These are phyloP conservation scores for Priceomyces castillae DNA, from an alignment of 805 yeast species.

Conservation along the genomic window DNA sequence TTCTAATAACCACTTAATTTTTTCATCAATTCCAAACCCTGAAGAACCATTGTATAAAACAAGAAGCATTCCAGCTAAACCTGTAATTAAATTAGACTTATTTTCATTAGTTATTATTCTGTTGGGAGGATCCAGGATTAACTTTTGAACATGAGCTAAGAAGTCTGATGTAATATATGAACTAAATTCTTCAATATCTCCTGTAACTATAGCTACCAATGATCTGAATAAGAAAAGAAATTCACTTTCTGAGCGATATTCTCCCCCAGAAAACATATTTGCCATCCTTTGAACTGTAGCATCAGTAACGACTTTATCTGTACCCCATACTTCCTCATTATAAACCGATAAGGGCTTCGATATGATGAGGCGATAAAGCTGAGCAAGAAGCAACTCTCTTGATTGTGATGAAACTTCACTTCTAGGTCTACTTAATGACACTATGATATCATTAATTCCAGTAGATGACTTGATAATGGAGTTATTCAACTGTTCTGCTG, in stretches of 20 bases:
- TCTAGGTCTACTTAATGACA: constrained; percentile 40
- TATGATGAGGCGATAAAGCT: constrained; percentile 47
- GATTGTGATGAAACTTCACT: constrained; percentile 45
- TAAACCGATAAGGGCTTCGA: constrained; percentile 36
- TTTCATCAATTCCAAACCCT: constrained; percentile 49
- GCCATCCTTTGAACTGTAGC: constrained; percentile 33
- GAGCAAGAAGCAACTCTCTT: constrained; percentile 49
- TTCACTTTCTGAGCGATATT: constrained; percentile 40
- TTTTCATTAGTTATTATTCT: constrained; percentile 34
- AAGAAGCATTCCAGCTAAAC: constrained; percentile 37
- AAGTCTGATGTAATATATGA: constrained; percentile 32
- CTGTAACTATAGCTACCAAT: constrained; percentile 40
- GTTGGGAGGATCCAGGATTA: constrained; percentile 35
- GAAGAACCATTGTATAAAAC: constrained; percentile 49
- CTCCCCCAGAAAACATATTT: constrained; percentile 28
- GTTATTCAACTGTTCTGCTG: constrained; percentile 30
- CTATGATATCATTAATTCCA: constrained; percentile 45
- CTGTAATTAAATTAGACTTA: constrained; percentile 37
- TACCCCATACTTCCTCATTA: constrained; percentile 37
- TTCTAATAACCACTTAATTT: constrained; percentile 42
- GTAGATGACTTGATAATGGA: constrained; percentile 34
- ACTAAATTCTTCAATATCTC: constrained; percentile 52
- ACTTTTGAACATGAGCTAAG: constrained; percentile 20
- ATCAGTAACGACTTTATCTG: constrained; percentile 37
- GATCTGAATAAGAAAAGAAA: constrained; percentile 41